phyloP scores from a whole-genome alignment of 2,329 filamentous ascomycete species.

The Graphiopsis chlorocephala region DNA sequence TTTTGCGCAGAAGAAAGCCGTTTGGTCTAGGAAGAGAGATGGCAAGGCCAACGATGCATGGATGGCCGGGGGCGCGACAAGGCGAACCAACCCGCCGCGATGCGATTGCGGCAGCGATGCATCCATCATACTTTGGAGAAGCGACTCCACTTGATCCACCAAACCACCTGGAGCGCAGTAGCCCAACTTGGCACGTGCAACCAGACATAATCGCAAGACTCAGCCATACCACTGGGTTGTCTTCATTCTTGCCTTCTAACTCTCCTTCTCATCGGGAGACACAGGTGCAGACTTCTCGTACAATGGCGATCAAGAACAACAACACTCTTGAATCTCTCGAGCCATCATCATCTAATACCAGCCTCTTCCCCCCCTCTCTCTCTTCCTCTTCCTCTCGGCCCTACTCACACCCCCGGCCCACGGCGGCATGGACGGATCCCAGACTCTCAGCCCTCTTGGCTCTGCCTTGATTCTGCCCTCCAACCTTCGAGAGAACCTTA shows the following conservation, averaged over 20 bases:
- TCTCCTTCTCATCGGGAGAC: neutral
- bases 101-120: neutral
- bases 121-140: neutral
- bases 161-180: neutral
- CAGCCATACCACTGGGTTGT: neutral
- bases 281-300: neutral
- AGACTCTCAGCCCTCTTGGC: neutral
- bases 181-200: neutral
- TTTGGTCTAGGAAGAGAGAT: neutral
- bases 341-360: neutral
- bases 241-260: neutral
- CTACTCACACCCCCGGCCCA: neutral
- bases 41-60: neutral
- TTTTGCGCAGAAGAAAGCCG: neutral
- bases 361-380: neutral
- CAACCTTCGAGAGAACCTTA: neutral
- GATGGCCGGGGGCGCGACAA: neutral
- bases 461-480: neutral
- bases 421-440: neutral
- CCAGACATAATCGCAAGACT: neutral
- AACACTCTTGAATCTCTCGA: neutral
- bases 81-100: neutral
- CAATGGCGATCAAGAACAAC: neutral
- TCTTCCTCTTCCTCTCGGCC: neutral
- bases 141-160: neutral